Percentiles rank a stretch among this genome's conserved stretches.
Evolutionary conservation across 306 rosid genomes (phyloP).

Genomic region (Hippophae tibetana): DNA sequence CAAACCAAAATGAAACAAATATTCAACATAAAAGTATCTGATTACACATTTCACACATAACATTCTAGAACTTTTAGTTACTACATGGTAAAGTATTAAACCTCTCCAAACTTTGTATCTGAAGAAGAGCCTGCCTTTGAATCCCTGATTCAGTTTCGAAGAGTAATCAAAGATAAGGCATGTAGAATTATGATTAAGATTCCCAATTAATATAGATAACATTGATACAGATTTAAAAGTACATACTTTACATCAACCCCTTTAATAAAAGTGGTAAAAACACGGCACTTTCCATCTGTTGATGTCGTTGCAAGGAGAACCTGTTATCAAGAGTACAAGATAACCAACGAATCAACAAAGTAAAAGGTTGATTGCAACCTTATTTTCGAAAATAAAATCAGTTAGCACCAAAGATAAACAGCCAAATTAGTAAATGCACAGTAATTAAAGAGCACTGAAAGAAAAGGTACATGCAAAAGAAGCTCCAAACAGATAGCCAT

Average conservation of each 20-base stretch:
- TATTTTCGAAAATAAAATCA: neutral
- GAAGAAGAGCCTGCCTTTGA: constrained; percentile 50
- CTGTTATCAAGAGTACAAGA: constrained; percentile 31
- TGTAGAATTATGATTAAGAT: constrained; percentile 1
- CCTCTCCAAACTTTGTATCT: constrained; percentile 96
- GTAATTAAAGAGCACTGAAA: too few species aligned
- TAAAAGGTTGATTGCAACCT: neutral
- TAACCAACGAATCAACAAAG: neutral
- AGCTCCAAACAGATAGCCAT: too few species aligned
- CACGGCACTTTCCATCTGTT: constrained; percentile 90
- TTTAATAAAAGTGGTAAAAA: constrained; percentile 84
- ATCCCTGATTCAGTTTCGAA: constrained; percentile 62
- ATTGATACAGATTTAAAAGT: constrained; percentile 9
- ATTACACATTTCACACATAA: neutral
- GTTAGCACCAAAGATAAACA: neutral
- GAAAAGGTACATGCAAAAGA: too few species aligned
- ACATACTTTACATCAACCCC: constrained; percentile 90
- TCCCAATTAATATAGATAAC: constrained; percentile 1
- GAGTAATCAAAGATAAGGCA: constrained; percentile 21
- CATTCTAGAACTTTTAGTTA: neutral
- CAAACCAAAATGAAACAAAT: neutral
- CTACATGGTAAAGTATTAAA: constrained; percentile 25
- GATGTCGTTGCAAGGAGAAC: constrained; percentile 90
- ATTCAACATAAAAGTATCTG: neutral
- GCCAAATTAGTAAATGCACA: neutral